These are phyloP conservation scores for Poa pratensis DNA, from an alignment of 176 grass and related monocot species.

Conservation along the genomic window DNA sequence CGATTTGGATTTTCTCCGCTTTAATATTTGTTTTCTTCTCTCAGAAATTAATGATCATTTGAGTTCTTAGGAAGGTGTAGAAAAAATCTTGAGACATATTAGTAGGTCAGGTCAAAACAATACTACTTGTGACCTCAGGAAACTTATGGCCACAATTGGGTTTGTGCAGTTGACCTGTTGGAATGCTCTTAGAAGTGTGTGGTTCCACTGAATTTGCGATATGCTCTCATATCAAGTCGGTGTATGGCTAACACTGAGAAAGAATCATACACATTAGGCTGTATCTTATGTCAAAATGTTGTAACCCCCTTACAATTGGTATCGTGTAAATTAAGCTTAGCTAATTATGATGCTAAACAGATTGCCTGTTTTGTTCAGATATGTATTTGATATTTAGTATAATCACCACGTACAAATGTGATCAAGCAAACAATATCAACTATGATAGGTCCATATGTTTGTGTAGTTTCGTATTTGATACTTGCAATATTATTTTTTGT, in stretches of 20 bases:
- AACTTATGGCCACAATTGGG: neutral
- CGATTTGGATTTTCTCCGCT: neutral
- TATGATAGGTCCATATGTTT: neutral
- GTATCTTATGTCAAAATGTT: neutral
- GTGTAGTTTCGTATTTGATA: neutral
- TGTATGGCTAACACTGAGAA: neutral
- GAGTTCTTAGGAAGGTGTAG: neutral
- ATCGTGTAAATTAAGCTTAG: neutral
- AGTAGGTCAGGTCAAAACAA: neutral
- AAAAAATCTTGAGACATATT: neutral
- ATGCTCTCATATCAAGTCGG: constrained; percentile 15
- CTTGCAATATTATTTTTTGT: neutral
- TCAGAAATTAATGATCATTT: neutral
- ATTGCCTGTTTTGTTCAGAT: constrained; percentile 12
- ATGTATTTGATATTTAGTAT: neutral
- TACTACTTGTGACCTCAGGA: neutral
- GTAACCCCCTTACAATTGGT: neutral
- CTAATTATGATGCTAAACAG: neutral
- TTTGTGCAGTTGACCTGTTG: neutral
- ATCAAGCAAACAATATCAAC: neutral
- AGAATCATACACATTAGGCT: neutral
- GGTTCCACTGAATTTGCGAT: neutral
- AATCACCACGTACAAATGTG: neutral
- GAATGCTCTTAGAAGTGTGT: neutral
- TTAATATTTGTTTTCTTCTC: neutral